Base-by-base conservation (phyloP, 2,329 filamentous ascomycete species). In the Cordyceps pruinosa region DNA sequence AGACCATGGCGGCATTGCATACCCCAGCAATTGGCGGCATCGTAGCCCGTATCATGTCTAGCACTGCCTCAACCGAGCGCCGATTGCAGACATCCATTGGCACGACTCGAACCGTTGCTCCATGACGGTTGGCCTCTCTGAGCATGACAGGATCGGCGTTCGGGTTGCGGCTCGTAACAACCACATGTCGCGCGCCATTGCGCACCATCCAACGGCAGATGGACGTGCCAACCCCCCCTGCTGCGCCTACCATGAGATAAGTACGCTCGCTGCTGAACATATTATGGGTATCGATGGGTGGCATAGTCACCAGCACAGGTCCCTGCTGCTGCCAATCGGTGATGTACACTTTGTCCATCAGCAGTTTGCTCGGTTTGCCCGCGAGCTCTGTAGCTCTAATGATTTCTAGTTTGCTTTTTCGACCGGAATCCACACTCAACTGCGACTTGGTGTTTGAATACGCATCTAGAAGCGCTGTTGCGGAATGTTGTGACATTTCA, bases 11-110 rank as follows among this genome's bases (percentile, higher is more conserved):
- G 2, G 70, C 72, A 41, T 74, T 69, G 7, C 65, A 65, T 5
- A 74, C 69, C 28, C 73, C 72, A 0, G 61, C 68, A 15, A 75
- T 66, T 0, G 66, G 65, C 1, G 73, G 73, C 62, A 73, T 65
- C 0, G 58, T 23, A n/a, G 42, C 25, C 2, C 19, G 19, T 5
- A 48, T 48, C 10, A 10, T 34, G 2, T 23, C 19, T 2, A 48
- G 5, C 2, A 32, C n/a, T 6, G 45, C 7, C 26, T 47, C 17
- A 5, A 47, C 45, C 6, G 26, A 32, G 28, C 9, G 17, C 28
- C n/a, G 5, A 10, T 7, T 15, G 45, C 45, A 48, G 12, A 34
- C 46, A 13, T 48, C 46, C 46, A 48, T 48, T 19, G 46, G 19
- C 12, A 48, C 19, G 2, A 48, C 46, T 13, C 19, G 30, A 21